Evolutionary conservation across 331 rosid species (phyloP), one percentile per base, ranked within the genome.

Genomic region (Acacia concinna): DNA sequence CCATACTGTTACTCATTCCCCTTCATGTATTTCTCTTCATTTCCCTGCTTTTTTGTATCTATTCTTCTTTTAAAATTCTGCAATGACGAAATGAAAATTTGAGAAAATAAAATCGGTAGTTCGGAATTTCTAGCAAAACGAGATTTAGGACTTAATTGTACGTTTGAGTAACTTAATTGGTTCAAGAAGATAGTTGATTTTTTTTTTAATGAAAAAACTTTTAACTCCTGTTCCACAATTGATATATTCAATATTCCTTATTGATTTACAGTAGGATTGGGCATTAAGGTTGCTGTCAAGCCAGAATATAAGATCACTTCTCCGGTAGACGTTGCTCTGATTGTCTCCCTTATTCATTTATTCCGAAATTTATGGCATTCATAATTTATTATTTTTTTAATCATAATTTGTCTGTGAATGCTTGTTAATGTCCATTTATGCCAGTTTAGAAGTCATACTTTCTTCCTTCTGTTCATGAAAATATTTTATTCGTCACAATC

Each of bases 281-380:
- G 92, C 40, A 88, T 88, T 52, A 81, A 89, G 75, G 89, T 85
- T 52, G 74, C 82, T 31, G 77, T 88, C 52, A 88, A 87, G 73
- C 92, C 87, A 31, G 87, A 85, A 76, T 88, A 80, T 75, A 88
- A 87, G 79, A 90, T 88, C 85, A 88, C 86, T 69, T 88, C 86
- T 25, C 92, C 91, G 76, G 95, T 90, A 64, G 80, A 87, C 43
- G 69, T 82, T 83, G 6, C 20, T 20, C 9, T 28, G 59, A 9
- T 27, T 43, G 27, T 69, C 8, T 25, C 38, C 32, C 43, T 25
- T 15, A 32, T 47, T 20, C 52, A 40, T 68, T 40, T 40, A 31
- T 23, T 6, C 12, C 44, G 35, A 38, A 6, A 40, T 25, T 12
- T 68, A 20, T 8, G 41, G 41, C 41, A 38, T 38, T 38, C 41